Percentiles rank a stretch among this genome's conserved stretches.
Evolutionary conservation across 768 basidiomycete genomes (phyloP).

Genomic region (Kwoniella sp.): DNA sequence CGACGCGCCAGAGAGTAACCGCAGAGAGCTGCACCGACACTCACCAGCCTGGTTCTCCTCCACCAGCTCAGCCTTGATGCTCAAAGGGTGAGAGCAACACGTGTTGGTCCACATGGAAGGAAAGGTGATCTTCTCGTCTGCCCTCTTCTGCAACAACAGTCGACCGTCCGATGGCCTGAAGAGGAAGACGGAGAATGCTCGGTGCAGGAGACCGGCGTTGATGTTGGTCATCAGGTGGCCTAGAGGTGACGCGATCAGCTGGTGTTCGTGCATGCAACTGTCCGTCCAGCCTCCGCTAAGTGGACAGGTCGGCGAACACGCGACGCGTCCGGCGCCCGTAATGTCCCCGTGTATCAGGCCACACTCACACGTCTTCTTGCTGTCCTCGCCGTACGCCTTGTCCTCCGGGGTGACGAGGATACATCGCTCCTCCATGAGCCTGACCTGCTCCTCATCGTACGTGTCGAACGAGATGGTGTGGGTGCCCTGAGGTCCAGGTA

Average conservation of each 20-base stretch:
- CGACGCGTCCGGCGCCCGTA: too few relatives aligned
- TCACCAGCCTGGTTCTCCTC: conserved; percentile 64
- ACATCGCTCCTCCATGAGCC: conserved; percentile 83
- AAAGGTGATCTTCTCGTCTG: conserved; percentile 98
- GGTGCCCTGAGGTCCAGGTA: not conserved
- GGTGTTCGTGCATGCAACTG: too few relatives aligned
- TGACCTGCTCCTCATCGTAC: conserved; percentile 89
- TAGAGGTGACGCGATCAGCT: too few relatives aligned
- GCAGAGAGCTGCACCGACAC: conserved; percentile 6
- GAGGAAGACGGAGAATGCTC: conserved; percentile 95
- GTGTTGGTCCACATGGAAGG: conserved; percentile 99
- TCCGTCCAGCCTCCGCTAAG: too few relatives aligned
- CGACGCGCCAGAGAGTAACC: not conserved
- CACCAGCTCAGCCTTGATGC: conserved; percentile 68
- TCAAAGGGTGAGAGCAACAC: conserved; percentile 91
- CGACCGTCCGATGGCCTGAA: conserved; percentile 92
- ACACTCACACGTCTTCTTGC: conserved; percentile 93
- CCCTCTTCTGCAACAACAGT: conserved; percentile 87
- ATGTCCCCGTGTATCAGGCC: too few relatives aligned
- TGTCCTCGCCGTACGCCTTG: conserved; percentile 54
- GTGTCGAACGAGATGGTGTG: conserved; percentile 62
- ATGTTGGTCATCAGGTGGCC: conserved; percentile 98
- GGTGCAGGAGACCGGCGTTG: conserved; percentile 81
- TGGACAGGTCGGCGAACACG: too few relatives aligned
- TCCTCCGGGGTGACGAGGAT: conserved; percentile 48